Evolutionary conservation across 495 filamentous ascomycete genomes (phyloP), one percentile per base, ranked within the genome.

Genomic region (Chaetomium fimeti): DNA sequence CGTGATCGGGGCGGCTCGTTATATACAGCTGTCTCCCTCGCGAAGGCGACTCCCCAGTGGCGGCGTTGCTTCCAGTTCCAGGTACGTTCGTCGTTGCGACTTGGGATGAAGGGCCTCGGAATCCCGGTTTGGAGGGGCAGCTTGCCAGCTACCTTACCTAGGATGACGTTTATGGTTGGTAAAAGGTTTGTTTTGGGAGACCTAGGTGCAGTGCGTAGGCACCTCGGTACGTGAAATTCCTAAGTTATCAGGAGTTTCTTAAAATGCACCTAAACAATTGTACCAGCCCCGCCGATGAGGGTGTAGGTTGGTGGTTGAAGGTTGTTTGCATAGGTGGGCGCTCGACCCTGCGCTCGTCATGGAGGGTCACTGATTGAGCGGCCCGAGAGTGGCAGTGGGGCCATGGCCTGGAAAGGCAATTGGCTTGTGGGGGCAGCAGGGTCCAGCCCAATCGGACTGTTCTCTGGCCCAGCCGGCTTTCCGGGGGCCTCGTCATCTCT

Each of bases 401-500:
- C 12, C n/a, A n/a, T 13, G 48, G 12, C 57, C 18, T 8, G 43
- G 15, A 47, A 28, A 47, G 56, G 56, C 56, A 57, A 32, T 25
- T 24, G 43, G 42, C 15, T 60, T 18, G 8, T 7, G 24, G 42
- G 57, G 28, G n/a, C 0, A 2, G 1, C 18, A 11, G n/a, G 42
- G 27, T 22, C 18, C 16, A 16, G 43, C 4, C 57, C 42, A 60
- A 60, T 60, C 43, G 28, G 43, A 25, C 43, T 15, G 16, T 11
- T 24, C 16, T 36, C 13, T 36, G 57, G 25, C 27, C 22, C 16
- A 32, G 57, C 42, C 57, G 57, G 40, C 22, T 29, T 36, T 3
- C 56, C 27, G 27, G 24, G 40, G 24, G 40, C 43, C 27, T 60
- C 57, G 57, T 60, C 57, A 58, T 58, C 56, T 20, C 36, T 24